A percentile compares a stretch with the other conserved stretches of the same genome.
phyloP scores from a whole-genome alignment of 305 asterid species.

The Fraxinus xanthoxyloides region DNA sequence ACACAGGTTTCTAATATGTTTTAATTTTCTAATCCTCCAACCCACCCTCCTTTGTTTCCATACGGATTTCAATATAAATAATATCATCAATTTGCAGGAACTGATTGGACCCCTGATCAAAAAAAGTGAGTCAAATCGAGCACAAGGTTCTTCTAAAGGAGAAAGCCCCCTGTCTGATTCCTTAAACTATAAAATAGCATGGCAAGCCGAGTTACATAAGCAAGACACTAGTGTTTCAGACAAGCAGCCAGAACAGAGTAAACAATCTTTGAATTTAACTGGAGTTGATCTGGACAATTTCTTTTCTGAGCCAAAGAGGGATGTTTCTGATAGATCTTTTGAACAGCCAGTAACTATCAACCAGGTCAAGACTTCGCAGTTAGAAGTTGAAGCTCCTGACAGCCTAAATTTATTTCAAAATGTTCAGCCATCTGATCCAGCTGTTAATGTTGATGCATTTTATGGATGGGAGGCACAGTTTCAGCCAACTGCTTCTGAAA shows the following conservation, averaged over 20 bases:
- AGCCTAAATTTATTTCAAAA: slow-evolving; percentile 49
- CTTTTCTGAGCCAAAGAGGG: slow-evolving; percentile 39
- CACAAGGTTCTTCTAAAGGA: slow-evolving; percentile 40
- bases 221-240: slow-evolving; percentile 30
- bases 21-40: not conserved
- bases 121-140: slow-evolving; percentile 41
- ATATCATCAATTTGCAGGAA: slow-evolving; percentile 55
- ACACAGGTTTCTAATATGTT: slow-evolving; percentile 12
- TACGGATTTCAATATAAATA: not conserved
- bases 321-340: slow-evolving; percentile 28
- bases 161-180: slow-evolving; percentile 53
- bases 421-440: slow-evolving; percentile 41
- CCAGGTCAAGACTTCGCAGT: slow-evolving; percentile 26
- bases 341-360: slow-evolving; percentile 30
- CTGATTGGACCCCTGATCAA: slow-evolving; percentile 40
- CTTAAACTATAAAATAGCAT: slow-evolving; percentile 51
- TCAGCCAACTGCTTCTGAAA: slow-evolving; percentile 49
- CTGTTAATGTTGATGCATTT: slow-evolving; percentile 32
- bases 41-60: slow-evolving; percentile 8
- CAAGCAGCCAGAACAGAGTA: slow-evolving; percentile 34
- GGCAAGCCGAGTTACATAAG: slow-evolving; percentile 50
- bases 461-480: slow-evolving; percentile 83
- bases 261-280: slow-evolving; percentile 34
- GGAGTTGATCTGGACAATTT: slow-evolving; percentile 61
- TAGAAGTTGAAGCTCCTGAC: slow-evolving; percentile 37